Evolutionary conservation across 495 filamentous ascomycete genomes (phyloP), one percentile per base, ranked within the genome.

Genomic region (Penicillium malachiteum): DNA sequence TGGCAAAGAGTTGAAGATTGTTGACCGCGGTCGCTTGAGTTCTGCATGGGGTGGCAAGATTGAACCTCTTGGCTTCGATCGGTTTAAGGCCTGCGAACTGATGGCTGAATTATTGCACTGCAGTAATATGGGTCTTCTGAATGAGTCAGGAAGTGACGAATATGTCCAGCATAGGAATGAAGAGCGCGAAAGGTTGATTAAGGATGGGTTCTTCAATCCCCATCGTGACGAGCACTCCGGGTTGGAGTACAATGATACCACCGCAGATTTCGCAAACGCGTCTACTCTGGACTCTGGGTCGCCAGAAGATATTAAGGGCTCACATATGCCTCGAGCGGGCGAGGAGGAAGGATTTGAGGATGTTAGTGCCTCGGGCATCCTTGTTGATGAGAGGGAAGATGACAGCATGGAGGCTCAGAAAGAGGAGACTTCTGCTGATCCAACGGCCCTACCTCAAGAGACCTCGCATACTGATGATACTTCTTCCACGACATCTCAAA

Each of bases 71-170:
- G 95, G 94, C 2, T 99, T 99, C 64, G 94, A 99, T 69, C 80
- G 94, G 9, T 99, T 99, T 78, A 99, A 99, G 78, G 96, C 94
- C 0, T 99, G 95, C 67, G 94, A 99, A 71, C 77, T 99, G 59
- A 97, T 99, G 95, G 94, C 94, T 2, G 94, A 99, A 64, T 77
- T 99, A 42, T 73, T 99, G 34, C 94, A 99, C 66, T 99, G 94
- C 73, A 97, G 95, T 73, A 99, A 99, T 64, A 99, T 99, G 94
- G 91, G 87, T 7, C 78, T 99, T 45, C 76, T 99, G 50, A 99
- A 99, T 63, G 92, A 97, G 69, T 77, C 85, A 13, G 95, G 95
- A 18, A 92, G 91, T 32, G 94, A 99, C 62, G 84, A 89, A 45
- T 88, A 95, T 58, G 88, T 97, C 33, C 86, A 79, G 59, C 79